phyloP scores from a whole-genome alignment of 805 yeast genomes.

The Naumovozyma castellii region DNA sequence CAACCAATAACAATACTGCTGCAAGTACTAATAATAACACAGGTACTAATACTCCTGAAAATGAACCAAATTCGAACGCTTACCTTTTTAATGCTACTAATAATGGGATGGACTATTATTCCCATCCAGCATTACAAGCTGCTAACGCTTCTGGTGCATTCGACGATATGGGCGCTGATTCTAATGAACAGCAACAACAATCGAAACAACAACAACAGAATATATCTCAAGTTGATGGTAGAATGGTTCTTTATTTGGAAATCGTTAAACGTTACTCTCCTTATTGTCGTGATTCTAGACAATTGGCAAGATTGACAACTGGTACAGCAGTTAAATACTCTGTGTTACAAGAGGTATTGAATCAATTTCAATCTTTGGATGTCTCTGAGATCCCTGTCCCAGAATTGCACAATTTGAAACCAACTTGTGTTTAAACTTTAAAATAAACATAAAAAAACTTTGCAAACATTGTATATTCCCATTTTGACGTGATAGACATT shows the following conservation, averaged over 20 bases:
- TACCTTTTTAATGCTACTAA: slow-evolving; percentile 4
- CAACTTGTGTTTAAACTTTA: slow-evolving; percentile 12
- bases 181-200: slow-evolving; percentile 6
- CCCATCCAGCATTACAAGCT: slow-evolving; percentile 32
- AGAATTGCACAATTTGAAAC: slow-evolving; percentile 30
- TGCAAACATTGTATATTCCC: background rate
- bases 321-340: slow-evolving; percentile 38
- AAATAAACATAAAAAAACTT: no score
- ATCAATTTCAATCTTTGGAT: slow-evolving; percentile 32
- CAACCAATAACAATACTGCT: slow-evolving; percentile 7
- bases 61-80: slow-evolving; percentile 6
- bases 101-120: slow-evolving; percentile 18
- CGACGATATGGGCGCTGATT: slow-evolving; percentile 21
- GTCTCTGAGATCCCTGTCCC: slow-evolving; percentile 36
- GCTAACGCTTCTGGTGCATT: slow-evolving; percentile 33
- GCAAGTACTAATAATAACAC: no score
- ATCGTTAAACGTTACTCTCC: slow-evolving; percentile 43
- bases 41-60: slow-evolving; percentile 4
- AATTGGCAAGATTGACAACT: slow-evolving; percentile 37
- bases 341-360: slow-evolving; percentile 32
- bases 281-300: slow-evolving; percentile 40
- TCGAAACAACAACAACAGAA: slow-evolving; percentile 9
- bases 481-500: background rate
- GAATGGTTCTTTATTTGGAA: slow-evolving; percentile 46
- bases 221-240: slow-evolving; percentile 23